These are phyloP conservation scores for Cucumis hystrix DNA, from an alignment of 306 rosid species.

Conservation along the genomic window DNA sequence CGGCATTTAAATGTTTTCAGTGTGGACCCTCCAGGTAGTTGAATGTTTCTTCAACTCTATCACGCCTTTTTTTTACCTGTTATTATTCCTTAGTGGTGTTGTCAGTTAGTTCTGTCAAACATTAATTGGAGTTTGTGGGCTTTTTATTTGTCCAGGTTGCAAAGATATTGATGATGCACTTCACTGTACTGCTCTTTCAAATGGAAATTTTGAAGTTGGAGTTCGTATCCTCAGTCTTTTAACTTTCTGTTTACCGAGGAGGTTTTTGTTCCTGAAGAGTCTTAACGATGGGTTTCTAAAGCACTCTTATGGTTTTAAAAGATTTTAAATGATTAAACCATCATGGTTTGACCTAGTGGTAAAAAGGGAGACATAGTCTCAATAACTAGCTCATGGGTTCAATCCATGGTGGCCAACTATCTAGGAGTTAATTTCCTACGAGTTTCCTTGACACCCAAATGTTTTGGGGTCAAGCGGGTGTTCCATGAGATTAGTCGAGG, in stretches of 20 bases:
- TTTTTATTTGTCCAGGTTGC: constrained; percentile 57
- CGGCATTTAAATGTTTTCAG: constrained; percentile 61
- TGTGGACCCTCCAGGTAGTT: constrained; percentile 96
- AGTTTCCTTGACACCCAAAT: no score
- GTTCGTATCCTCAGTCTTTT: constrained; percentile 70
- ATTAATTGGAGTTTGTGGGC: background rate
- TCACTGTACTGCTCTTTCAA: constrained; percentile 80
- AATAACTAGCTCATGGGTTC: no score
- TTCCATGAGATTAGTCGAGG: no score
- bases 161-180: constrained; percentile 97
- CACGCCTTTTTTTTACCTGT: background rate
- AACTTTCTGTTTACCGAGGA: background rate
- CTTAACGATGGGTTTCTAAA: background rate
- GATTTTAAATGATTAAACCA: background rate
- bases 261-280: background rate
- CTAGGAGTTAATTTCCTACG: no score
- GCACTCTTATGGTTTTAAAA: background rate
- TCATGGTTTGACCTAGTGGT: no score
- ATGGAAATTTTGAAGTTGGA: constrained; percentile 97
- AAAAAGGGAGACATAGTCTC: no score
- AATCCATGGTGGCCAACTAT: no score
- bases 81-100: background rate
- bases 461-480: no score
- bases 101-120: background rate
- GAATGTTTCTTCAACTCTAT: background rate